Conservation (phyloP, 495 filamentous ascomycete species). For the Penicillium diatomitis region DNA sequence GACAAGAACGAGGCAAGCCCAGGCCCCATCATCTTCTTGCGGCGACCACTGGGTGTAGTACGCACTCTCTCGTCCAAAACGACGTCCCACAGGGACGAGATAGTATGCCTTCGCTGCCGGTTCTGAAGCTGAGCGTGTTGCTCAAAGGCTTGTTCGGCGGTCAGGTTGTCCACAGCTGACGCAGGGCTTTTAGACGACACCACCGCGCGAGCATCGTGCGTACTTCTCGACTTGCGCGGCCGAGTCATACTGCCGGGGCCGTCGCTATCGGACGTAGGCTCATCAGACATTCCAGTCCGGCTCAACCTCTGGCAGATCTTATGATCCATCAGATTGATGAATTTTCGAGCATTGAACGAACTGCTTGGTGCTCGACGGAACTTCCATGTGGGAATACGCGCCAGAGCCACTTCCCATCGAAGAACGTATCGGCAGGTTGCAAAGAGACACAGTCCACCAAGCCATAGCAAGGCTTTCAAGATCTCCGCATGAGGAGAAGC, state of each 20-base stretch:
- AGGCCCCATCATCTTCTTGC: constrained; percentile 57
- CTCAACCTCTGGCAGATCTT: constrained; percentile 37
- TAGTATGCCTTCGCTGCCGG: constrained; percentile 45
- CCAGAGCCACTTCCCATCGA: constrained; percentile 77
- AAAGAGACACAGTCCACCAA: constrained; percentile 71
- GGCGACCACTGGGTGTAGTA: constrained; percentile 55
- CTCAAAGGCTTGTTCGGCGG: constrained; percentile 18
- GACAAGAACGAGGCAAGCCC: constrained; percentile 65
- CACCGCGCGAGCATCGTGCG: constrained; percentile 13
- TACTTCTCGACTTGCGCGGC: constrained; percentile 23
- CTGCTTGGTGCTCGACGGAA: constrained; percentile 52
- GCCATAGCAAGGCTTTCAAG: constrained; percentile 74
- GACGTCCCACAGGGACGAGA: constrained; percentile 34
- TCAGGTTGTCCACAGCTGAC: constrained; percentile 15
- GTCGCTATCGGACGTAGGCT: constrained; percentile 37
- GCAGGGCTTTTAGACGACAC: constrained; percentile 5
- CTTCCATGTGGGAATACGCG: constrained; percentile 84
- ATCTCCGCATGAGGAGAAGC: constrained; percentile 77
- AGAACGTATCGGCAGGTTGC: constrained; percentile 65
- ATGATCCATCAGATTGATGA: constrained; percentile 44
- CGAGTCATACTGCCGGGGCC: constrained; percentile 16
- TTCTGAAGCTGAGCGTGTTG: constrained; percentile 6
- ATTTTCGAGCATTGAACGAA: constrained; percentile 36
- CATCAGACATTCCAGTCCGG: constrained; percentile 22
- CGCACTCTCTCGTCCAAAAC: constrained; percentile 26